phyloP scores from a whole-genome alignment of 495 filamentous ascomycete species.

The Lophium mytilinum region DNA sequence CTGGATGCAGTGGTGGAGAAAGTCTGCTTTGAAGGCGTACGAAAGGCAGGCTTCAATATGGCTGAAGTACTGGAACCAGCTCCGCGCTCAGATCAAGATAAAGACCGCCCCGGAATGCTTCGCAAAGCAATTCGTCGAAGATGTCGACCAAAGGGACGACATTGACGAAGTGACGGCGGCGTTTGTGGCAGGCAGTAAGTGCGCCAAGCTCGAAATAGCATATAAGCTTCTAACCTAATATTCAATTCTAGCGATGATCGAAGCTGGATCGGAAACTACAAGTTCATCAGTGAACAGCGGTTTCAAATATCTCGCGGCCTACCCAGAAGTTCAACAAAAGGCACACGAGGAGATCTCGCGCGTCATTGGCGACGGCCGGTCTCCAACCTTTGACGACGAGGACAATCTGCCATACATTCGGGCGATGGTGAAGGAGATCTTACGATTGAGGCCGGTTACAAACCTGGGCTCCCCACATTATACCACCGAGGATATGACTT shows the following conservation, averaged over 20 bases:
- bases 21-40: constrained; percentile 1
- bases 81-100: neutral
- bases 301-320: constrained; percentile 14
- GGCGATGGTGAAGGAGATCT: constrained; percentile 14
- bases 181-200: neutral
- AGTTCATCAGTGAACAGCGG: constrained; percentile 14
- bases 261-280: constrained; percentile 25
- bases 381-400: constrained; percentile 1
- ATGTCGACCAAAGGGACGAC: constrained; percentile 13
- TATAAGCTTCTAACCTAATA: too few relatives aligned
- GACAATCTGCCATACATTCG: constrained; percentile 13
- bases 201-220: too few relatives aligned
- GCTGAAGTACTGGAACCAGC: constrained; percentile 5
- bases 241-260: neutral
- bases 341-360: constrained; percentile 14
- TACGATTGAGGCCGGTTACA: constrained; percentile 4
- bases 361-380: constrained; percentile 6
- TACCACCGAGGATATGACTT: constrained; percentile 6
- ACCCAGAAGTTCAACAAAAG: constrained; percentile 1
- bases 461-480: constrained; percentile 2
- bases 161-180: constrained; percentile 1
- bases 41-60: neutral
- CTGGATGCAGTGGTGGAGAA: constrained; percentile 21
- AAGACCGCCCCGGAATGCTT: constrained; percentile 16
- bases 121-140: constrained; percentile 20